phyloP scores from a whole-genome alignment of 768 basidiomycete genomes.

The Psilocybe azurescens region DNA sequence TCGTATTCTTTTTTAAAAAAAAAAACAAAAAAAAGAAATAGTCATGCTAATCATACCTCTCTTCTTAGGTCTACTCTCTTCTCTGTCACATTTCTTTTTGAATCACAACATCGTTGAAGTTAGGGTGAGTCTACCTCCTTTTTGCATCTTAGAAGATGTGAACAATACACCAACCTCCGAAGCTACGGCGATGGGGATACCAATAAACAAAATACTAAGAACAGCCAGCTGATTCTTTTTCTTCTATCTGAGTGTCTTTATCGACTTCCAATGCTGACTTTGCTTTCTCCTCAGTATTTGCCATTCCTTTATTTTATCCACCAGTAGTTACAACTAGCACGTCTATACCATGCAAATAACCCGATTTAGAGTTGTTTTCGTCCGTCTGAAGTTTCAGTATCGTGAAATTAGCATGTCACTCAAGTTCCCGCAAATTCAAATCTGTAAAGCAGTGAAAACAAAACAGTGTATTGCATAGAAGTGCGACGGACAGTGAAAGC shows the following conservation, averaged over 20 bases:
- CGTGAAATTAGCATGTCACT: too few species aligned
- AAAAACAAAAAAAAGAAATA: too few species aligned
- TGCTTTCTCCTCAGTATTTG: background rate
- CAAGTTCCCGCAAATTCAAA: too few species aligned
- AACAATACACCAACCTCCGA: conserved; percentile 49
- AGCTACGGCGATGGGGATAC: conserved; percentile 53
- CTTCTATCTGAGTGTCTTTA: conserved; percentile 1
- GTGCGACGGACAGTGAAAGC: conserved; percentile 11
- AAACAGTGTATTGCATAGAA: conserved; percentile 16
- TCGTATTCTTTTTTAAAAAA: too few species aligned
- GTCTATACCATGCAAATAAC: too few species aligned
- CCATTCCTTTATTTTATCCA: too few species aligned
- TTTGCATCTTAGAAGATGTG: conserved; percentile 42
- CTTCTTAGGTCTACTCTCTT: background rate
- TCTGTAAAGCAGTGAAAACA: conserved; percentile 1
- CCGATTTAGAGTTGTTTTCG: too few species aligned
- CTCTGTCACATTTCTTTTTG: conserved; percentile 8
- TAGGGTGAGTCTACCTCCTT: conserved; percentile 19
- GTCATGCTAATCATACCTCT: too few species aligned
- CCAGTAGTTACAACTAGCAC: too few species aligned
- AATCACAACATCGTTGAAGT: background rate
- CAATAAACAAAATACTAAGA: conserved; percentile 57
- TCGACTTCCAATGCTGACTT: background rate
- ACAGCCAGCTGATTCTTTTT: conserved; percentile 58
- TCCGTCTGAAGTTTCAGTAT: too few species aligned